These are phyloP conservation scores for Parastagonospora avenae DNA, from an alignment of 2,329 filamentous ascomycete species.

Conservation along the genomic window DNA sequence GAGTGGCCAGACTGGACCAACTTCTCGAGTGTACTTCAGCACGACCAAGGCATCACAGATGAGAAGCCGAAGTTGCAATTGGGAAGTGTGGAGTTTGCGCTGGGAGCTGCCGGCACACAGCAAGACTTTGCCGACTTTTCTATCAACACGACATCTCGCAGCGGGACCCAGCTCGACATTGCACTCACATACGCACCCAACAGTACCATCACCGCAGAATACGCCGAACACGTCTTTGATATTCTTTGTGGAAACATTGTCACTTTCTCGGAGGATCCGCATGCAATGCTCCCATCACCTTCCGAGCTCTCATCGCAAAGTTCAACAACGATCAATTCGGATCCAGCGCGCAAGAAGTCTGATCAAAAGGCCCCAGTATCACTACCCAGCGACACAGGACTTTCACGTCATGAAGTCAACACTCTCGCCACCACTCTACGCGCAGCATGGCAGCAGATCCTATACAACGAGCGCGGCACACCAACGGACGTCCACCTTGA, in stretches of 20 bases:
- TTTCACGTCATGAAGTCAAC: slow-evolving; percentile 29
- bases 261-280: slow-evolving; percentile 33
- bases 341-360: slow-evolving; percentile 28
- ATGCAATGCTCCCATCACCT: slow-evolving; percentile 32
- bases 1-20: slow-evolving; percentile 46
- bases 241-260: slow-evolving; percentile 35
- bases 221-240: slow-evolving; percentile 55
- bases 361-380: slow-evolving; percentile 28
- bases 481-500: slow-evolving; percentile 24
- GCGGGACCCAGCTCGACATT: slow-evolving; percentile 33
- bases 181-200: slow-evolving; percentile 39
- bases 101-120: slow-evolving; percentile 36
- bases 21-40: slow-evolving; percentile 42
- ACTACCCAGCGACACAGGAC: slow-evolving; percentile 33
- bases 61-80: slow-evolving; percentile 57
- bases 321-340: slow-evolving; percentile 28
- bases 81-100: slow-evolving; percentile 32
- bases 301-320: slow-evolving; percentile 32
- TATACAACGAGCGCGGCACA: slow-evolving; percentile 30
- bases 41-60: slow-evolving; percentile 38
- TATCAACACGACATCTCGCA: slow-evolving; percentile 31
- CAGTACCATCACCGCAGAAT: slow-evolving; percentile 58
- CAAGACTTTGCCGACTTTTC: slow-evolving; percentile 44
- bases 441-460: slow-evolving; percentile 37
- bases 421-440: slow-evolving; percentile 31